phyloP scores from a whole-genome alignment of 2,329 filamentous ascomycete species.

The Metarhizium album region DNA sequence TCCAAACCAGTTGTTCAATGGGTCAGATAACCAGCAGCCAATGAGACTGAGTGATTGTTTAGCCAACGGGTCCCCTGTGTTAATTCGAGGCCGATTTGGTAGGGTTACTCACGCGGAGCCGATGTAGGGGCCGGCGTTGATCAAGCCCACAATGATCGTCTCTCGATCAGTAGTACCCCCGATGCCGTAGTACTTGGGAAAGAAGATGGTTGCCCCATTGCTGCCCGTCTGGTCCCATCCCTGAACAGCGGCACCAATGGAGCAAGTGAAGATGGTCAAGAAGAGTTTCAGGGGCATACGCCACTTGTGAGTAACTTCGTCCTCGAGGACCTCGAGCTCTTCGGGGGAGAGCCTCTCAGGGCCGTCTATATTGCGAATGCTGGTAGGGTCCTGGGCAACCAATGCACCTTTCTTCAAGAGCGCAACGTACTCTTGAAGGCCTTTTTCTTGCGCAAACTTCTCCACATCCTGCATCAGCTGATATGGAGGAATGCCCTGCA shows the following conservation, averaged over 20 bases:
- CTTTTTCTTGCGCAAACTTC: constrained; percentile 45
- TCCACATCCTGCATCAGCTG: constrained; percentile 49
- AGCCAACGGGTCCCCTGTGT: not conserved
- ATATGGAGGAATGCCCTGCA: constrained; percentile 37
- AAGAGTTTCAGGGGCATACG: constrained; percentile 50
- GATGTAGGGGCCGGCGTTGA: constrained; percentile 48
- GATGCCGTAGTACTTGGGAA: constrained; percentile 35
- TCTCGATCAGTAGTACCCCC: constrained; percentile 20
- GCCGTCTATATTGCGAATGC: constrained; percentile 43
- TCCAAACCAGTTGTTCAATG: constrained; percentile 37
- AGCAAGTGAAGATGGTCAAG: constrained; percentile 56
- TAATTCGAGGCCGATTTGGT: too few relatives aligned
- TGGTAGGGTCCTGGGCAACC: constrained; percentile 46
- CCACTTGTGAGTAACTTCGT: constrained; percentile 57
- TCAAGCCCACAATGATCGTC: constrained; percentile 47
- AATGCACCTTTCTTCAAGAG: constrained; percentile 46
- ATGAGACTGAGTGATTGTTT: constrained; percentile 20
- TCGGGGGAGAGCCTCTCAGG: constrained; percentile 43
- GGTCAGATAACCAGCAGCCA: constrained; percentile 57
- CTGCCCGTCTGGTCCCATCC: constrained; percentile 56
- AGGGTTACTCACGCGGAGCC: constrained; percentile 29
- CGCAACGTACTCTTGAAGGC: constrained; percentile 46
- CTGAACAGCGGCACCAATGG: constrained; percentile 56
- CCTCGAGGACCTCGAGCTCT: constrained; percentile 45
- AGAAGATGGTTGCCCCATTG: constrained; percentile 52